These are phyloP conservation scores for Starmerella geochares DNA, from an alignment of 805 yeast species.

Conservation along the genomic window DNA sequence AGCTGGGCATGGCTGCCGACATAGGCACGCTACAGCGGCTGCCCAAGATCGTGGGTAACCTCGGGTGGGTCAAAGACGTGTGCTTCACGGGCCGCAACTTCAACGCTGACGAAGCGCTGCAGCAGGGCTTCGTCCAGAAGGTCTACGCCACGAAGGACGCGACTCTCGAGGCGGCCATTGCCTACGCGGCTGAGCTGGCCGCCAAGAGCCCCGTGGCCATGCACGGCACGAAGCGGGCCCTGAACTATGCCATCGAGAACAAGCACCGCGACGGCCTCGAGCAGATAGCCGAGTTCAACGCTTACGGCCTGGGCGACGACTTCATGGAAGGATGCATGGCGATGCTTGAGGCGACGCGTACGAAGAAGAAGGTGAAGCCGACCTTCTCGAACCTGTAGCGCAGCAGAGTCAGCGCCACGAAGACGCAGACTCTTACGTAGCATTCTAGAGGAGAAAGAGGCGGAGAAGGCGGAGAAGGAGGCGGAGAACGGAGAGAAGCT, in stretches of 20 bases:
- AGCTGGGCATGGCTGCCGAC: conserved; percentile 67
- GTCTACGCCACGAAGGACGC: conserved; percentile 39
- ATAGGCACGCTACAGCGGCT: conserved; percentile 67
- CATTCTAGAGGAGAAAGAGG: too few species aligned
- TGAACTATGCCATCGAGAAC: conserved; percentile 39
- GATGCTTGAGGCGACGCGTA: conserved; percentile 14
- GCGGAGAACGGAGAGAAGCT: too few species aligned
- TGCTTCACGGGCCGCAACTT: conserved; percentile 55
- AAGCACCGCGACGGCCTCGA: conserved; percentile 40
- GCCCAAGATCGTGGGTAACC: conserved; percentile 44
- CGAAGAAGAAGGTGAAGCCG: conserved; percentile 16
- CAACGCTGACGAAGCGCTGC: conserved; percentile 44
- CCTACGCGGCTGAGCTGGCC: conserved; percentile 42
- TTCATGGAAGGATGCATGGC: conserved; percentile 28
- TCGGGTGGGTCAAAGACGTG: conserved; percentile 48
- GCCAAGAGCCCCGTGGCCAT: conserved; percentile 48
- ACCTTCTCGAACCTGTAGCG: conserved; percentile 8
- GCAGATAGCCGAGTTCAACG: conserved; percentile 46
- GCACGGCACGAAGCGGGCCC: conserved; percentile 49
- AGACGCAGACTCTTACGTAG: too few species aligned
- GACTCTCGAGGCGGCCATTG: conserved; percentile 43
- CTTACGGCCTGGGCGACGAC: conserved; percentile 32
- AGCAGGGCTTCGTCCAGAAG: conserved; percentile 43
- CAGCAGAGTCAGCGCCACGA: too few species aligned
- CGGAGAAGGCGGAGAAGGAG: too few species aligned